Conservation (phyloP, 1,284 basidiomycete genomes). For the Apiotrichum akiyoshidainum region DNA sequence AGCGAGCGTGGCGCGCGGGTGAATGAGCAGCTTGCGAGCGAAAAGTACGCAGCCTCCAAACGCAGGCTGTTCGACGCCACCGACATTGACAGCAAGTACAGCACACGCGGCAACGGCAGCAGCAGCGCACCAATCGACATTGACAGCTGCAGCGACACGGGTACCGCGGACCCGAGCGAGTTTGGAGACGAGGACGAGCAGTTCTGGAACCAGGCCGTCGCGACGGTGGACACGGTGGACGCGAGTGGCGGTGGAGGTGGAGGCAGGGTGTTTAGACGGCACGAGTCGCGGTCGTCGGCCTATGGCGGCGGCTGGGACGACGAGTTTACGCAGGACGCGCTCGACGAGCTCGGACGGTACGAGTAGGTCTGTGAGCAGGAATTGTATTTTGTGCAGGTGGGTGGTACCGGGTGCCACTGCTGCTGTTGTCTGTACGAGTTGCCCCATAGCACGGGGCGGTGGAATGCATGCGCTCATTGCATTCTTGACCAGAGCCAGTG, state of each 20-base stretch:
- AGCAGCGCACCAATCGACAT: background rate
- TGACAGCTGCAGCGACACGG: slow-evolving; percentile 6
- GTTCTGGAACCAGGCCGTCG: slow-evolving; percentile 1
- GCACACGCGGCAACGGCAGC: background rate
- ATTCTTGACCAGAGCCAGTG: no score
- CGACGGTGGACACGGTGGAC: background rate
- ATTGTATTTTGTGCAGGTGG: no score
- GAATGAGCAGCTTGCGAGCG: background rate
- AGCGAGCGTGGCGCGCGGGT: slow-evolving; percentile 8
- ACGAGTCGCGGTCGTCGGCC: no score
- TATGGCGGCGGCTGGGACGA: no score
- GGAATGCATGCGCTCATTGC: no score
- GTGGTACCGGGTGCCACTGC: no score
- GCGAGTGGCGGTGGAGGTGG: background rate
- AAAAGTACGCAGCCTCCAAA: slow-evolving; percentile 1
- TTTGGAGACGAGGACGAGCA: slow-evolving; percentile 6
- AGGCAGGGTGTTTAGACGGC: no score
- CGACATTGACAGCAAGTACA: slow-evolving; percentile 1
- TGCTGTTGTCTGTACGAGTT: no score
- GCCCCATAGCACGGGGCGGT: no score
- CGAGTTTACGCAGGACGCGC: no score
- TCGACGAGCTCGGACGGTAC: no score
- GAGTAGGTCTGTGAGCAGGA: no score
- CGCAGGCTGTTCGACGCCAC: background rate
- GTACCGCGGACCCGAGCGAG: slow-evolving; percentile 10